Base-by-base conservation (phyloP, 495 filamentous ascomycete species). In the Aspergillus asperescens region DNA sequence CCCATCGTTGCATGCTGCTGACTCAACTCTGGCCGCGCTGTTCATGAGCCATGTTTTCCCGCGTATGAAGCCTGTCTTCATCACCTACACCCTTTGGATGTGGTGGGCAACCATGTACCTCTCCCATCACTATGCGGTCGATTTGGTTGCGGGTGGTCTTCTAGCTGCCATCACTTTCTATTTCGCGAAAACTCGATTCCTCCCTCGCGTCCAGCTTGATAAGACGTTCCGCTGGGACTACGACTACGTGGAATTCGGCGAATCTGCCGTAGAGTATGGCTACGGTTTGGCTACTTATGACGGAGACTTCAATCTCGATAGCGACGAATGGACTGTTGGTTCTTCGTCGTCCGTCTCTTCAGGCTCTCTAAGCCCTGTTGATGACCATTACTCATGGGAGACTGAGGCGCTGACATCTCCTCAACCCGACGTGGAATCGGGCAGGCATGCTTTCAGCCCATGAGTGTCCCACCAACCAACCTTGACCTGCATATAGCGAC, bases 81-180 rank as follows among this genome's bases (percentile, higher is more conserved):
- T 90, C 40, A 77, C 76, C 42, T 96, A 96, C 68, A 85, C 83
- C 8, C 75, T 85, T 48, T 96, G 91, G 91, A 84, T 96, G 62
- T 95, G 88, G 86, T 96, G 91, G 91, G 85, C 91, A n/a, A 96
- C 91, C 43, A 93, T 96, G 87, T 95, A 96, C 62, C 81, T 96
- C 47, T 91, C 88, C 37, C 91, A 96, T 68, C 91, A 96, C 69
- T 96, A 96, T 62, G 91, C 91, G 40, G 87, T 96, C 39, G 91
- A 96, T 69, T 74, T 96, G 39, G 86, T 96, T 42, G 88, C 83
- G 49, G 91, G 91, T 56, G 87, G 85, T 68, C 69, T 94, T 41
- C 69, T 96, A 44, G 87, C 91, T 47, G 84, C 80, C n/a, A 68
- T 86, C 29, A 73, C 81, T 18, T 96, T 89, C 75, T 92, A 87